Percentiles rank a stretch among this genome's conserved stretches.
Evolutionary conservation across 1,139 yeast species (phyloP).

Genomic region (Blastobotrys raffinosifermentans): DNA sequence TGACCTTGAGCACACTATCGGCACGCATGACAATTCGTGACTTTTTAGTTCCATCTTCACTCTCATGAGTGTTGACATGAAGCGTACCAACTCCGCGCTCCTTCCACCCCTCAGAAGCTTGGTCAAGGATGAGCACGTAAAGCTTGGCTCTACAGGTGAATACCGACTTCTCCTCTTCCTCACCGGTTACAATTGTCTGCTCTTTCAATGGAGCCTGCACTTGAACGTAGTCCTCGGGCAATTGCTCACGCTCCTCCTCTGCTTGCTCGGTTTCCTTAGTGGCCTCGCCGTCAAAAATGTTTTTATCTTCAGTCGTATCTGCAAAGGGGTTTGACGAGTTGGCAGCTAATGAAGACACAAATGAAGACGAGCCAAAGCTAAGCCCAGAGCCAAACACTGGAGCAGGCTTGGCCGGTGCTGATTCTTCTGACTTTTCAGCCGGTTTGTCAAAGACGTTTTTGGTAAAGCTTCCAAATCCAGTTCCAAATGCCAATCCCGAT

Average conservation of each 20-base stretch:
- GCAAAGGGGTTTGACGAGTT: slow-evolving; percentile 10
- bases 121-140: slow-evolving; percentile 64
- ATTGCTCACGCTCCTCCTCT: slow-evolving; percentile 14
- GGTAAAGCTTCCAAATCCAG: slow-evolving; percentile 12
- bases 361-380: slow-evolving; percentile 15
- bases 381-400: slow-evolving; percentile 15
- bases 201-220: slow-evolving; percentile 30
- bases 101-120: slow-evolving; percentile 79
- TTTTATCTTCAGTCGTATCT: slow-evolving; percentile 5
- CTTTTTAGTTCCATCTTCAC: slow-evolving; percentile 27
- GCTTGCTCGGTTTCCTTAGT: slow-evolving; percentile 8
- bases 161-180: slow-evolving; percentile 71
- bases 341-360: slow-evolving; percentile 4
- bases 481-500: slow-evolving; percentile 27
- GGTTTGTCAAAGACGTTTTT: slow-evolving; percentile 6
- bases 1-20: slow-evolving; percentile 75
- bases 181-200: slow-evolving; percentile 73
- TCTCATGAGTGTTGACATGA: slow-evolving; percentile 51
- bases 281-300: slow-evolving; percentile 11
- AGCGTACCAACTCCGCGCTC: slow-evolving; percentile 89
- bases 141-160: slow-evolving; percentile 72
- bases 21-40: slow-evolving; percentile 85
- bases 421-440: slow-evolving; percentile 3
- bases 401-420: slow-evolving; percentile 1
- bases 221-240: slow-evolving; percentile 21